A percentile compares a stretch with the other conserved stretches of the same genome.
phyloP scores from a whole-genome alignment of 345 rosid genomes.

The Euphorbia tirucalli region DNA sequence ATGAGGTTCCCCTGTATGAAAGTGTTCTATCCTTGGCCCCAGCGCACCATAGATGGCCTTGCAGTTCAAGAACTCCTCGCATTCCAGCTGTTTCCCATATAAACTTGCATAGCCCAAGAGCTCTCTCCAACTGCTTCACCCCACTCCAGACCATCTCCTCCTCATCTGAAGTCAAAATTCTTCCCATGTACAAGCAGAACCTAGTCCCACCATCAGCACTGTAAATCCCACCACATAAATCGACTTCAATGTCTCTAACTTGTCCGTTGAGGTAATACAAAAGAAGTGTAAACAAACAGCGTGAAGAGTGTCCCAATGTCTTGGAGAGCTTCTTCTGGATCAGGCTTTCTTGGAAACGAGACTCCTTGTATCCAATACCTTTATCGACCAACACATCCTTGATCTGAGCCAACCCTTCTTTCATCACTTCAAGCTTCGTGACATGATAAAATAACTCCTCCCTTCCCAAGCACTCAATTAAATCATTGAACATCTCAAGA shows the following conservation, averaged over 20 bases:
- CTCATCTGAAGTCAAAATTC: conserved; percentile 56
- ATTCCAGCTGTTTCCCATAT: conserved; percentile 72
- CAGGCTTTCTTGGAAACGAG: conserved; percentile 58
- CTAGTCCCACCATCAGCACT: conserved; percentile 26
- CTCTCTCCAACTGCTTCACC: conserved; percentile 65
- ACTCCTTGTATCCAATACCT: conserved; percentile 63
- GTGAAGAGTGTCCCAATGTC: conserved; percentile 64
- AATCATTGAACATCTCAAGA: conserved; percentile 71
- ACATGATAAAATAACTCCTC: conserved; percentile 44
- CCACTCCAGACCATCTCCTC: conserved; percentile 59
- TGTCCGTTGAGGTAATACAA: conserved; percentile 64
- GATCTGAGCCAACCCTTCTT: conserved; percentile 75
- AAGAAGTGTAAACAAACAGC: conserved; percentile 68
- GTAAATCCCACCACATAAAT: conserved; percentile 57
- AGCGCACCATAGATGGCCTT: conserved; percentile 70
- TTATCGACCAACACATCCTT: conserved; percentile 61
- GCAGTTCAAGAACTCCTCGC: conserved; percentile 54
- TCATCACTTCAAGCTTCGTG: conserved; percentile 66
- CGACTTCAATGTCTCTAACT: conserved; percentile 65
- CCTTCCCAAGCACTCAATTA: conserved; percentile 44
- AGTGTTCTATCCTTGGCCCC: conserved; percentile 47
- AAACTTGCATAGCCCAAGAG: conserved; percentile 56
- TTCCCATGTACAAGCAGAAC: conserved; percentile 53
- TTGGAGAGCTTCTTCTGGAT: conserved; percentile 64
- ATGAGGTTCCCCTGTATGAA: conserved; percentile 46